phyloP scores from a whole-genome alignment of 1,284 basidiomycete genomes.

The Meira nashicola region DNA sequence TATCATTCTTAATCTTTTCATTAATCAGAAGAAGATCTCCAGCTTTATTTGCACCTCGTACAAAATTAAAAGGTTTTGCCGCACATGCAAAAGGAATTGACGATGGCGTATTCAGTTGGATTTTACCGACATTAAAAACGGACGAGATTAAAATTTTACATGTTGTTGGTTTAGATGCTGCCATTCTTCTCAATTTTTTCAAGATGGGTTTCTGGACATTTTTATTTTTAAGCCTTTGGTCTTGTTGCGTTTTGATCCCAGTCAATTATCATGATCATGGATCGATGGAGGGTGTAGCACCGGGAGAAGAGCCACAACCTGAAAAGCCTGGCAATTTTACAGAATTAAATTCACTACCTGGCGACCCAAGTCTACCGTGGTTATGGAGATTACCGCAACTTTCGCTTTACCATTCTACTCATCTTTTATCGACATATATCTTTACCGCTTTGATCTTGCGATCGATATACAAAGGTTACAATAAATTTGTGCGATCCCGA shows the following conservation, averaged over 20 bases:
- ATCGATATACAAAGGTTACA: conserved; percentile 82
- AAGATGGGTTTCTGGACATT: conserved; percentile 91
- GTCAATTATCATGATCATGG: conserved; percentile 50
- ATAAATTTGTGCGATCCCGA: conserved; percentile 80
- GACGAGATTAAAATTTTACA: conserved; percentile 92
- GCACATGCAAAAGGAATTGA: conserved; percentile 71
- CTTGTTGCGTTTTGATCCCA: conserved; percentile 45
- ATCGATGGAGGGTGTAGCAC: conserved; percentile 49
- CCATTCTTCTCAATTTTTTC: conserved; percentile 88
- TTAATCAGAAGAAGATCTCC: conserved; percentile 82
- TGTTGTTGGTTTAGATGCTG: conserved; percentile 91
- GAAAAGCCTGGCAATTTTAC: neutral
- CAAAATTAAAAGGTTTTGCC: conserved; percentile 90
- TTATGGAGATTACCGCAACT: conserved; percentile 44
- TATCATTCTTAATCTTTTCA: conserved; percentile 80
- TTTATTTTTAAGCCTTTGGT: conserved; percentile 66
- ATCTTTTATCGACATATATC: conserved; percentile 86
- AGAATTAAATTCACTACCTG: neutral
- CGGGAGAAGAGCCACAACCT: conserved; percentile 26
- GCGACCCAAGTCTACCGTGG: conserved; percentile 25
- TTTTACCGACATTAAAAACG: conserved; percentile 79
- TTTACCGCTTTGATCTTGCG: conserved; percentile 80
- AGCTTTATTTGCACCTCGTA: conserved; percentile 81
- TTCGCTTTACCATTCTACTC: conserved; percentile 59
- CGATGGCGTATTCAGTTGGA: conserved; percentile 86